Conservation (phyloP, 352 stramenopile species). For the Phytophthora macrochlamydospora region DNA sequence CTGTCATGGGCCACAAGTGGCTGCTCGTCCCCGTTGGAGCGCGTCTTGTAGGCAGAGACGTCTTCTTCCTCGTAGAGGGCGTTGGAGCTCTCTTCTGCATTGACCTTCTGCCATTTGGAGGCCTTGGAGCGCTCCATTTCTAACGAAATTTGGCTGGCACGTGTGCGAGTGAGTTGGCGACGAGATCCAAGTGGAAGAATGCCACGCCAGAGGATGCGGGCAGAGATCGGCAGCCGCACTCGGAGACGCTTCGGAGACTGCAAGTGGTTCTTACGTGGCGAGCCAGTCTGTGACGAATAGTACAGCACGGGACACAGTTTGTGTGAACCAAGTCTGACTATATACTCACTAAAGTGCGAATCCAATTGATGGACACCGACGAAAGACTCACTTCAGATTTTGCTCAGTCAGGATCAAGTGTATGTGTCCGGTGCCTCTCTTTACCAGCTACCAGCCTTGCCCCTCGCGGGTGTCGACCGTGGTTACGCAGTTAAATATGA, state of each 20-base stretch:
- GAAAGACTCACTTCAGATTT: slow-evolving; percentile 18
- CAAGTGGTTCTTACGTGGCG: background rate
- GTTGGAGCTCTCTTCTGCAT: slow-evolving; percentile 19
- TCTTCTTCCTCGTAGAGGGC: slow-evolving; percentile 19
- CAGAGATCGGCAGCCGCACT: background rate
- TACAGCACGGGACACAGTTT: no score
- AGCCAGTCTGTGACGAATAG: no score
- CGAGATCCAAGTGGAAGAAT: background rate
- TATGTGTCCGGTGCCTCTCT: slow-evolving; percentile 42
- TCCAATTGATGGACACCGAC: background rate
- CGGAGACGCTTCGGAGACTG: background rate
- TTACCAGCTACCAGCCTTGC: slow-evolving; percentile 73
- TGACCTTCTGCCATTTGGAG: slow-evolving; percentile 29
- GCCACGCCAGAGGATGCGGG: background rate
- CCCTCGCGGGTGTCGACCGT: slow-evolving; percentile 20
- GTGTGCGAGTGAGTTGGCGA: slow-evolving; percentile 7
- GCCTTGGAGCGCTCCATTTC: slow-evolving; percentile 27
- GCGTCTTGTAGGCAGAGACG: slow-evolving; percentile 2
- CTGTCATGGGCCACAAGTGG: slow-evolving; percentile 20
- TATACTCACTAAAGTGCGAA: no score
- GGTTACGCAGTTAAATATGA: slow-evolving; percentile 81
- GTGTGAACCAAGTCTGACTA: no score
- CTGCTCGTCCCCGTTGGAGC: slow-evolving; percentile 18
- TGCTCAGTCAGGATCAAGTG: background rate
- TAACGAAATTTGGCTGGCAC: slow-evolving; percentile 1